Percentiles rank a stretch among this genome's conserved stretches.
These are phyloP conservation scores for Potentilla sterilis DNA, from an alignment of 306 rosid genomes.

Conservation along the genomic window DNA sequence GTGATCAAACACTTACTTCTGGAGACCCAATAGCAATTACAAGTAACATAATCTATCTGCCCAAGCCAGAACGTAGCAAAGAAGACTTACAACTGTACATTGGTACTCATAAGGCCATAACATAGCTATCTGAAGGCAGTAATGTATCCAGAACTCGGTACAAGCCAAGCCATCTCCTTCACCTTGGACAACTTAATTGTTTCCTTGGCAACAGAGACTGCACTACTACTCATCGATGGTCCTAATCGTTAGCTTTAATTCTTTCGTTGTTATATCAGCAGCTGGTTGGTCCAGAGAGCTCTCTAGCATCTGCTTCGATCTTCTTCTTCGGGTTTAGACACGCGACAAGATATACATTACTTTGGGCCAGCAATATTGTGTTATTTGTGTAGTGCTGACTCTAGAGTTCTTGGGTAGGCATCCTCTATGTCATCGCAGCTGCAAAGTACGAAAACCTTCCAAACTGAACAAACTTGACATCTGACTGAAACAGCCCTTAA, in stretches of 20 bases:
- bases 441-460: no score
- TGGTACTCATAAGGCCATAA: neutral
- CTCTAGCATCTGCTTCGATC: no score
- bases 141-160: neutral
- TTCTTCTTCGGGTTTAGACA: no score
- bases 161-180: neutral
- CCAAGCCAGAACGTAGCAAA: neutral
- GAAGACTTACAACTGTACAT: neutral
- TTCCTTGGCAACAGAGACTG: neutral
- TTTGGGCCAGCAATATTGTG: no score
- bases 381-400: no score
- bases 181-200: neutral
- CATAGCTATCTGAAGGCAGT: neutral
- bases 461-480: no score
- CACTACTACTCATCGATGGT: neutral
- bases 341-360: no score
- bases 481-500: no score
- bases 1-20: neutral
- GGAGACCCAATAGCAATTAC: neutral
- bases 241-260: neutral
- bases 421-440: no score
- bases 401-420: no score
- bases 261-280: neutral
- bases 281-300: neutral
- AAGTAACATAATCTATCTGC: neutral